Conservation (phyloP, 2,329 filamentous ascomycete species). For the Ophiostoma ips region DNA sequence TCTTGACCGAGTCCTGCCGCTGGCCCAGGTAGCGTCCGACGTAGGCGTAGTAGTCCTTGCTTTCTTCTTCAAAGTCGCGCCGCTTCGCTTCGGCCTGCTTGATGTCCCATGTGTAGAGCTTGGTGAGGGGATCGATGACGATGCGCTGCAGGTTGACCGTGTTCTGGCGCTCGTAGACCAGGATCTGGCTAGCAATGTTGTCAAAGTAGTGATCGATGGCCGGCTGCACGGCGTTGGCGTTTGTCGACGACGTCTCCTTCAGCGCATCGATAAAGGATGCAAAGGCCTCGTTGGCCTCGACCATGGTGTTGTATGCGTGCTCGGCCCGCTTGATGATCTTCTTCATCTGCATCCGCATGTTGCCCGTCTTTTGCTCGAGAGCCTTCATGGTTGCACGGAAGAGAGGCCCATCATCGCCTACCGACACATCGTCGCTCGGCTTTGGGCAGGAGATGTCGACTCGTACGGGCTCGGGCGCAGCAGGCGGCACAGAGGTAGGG, state of each 20-base stretch:
- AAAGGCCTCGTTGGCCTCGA: slow-evolving; percentile 74
- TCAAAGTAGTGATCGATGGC: slow-evolving; percentile 97
- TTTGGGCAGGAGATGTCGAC: slow-evolving; percentile 79
- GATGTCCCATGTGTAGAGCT: slow-evolving; percentile 88
- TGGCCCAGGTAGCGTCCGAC: slow-evolving; percentile 93
- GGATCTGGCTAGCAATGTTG: slow-evolving; percentile 83
- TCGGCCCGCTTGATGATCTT: slow-evolving; percentile 92
- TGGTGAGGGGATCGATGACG: slow-evolving; percentile 86
- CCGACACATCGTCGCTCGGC: slow-evolving; percentile 70
- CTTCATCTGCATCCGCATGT: slow-evolving; percentile 89
- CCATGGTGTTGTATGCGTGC: slow-evolving; percentile 65
- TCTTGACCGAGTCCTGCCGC: slow-evolving; percentile 86
- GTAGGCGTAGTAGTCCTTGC: slow-evolving; percentile 95
- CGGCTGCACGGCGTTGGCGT: slow-evolving; percentile 92
- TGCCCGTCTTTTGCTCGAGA: slow-evolving; percentile 89
- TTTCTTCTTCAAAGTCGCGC: slow-evolving; percentile 96
- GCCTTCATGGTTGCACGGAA: slow-evolving; percentile 96
- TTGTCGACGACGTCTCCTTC: slow-evolving; percentile 75
- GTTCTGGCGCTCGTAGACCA: slow-evolving; percentile 76
- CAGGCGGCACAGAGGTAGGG: slow-evolving; percentile 2
- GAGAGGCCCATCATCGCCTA: slow-evolving; percentile 81
- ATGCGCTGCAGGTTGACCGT: slow-evolving; percentile 73
- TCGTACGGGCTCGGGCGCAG: slow-evolving; percentile 45
- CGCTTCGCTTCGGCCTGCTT: slow-evolving; percentile 96
- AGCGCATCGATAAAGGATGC: slow-evolving; percentile 72